Percentiles rank a stretch among this genome's conserved stretches.
Evolutionary conservation across 164 flowering plant species (phyloP).

Genomic region (Saururus chinensis): DNA sequence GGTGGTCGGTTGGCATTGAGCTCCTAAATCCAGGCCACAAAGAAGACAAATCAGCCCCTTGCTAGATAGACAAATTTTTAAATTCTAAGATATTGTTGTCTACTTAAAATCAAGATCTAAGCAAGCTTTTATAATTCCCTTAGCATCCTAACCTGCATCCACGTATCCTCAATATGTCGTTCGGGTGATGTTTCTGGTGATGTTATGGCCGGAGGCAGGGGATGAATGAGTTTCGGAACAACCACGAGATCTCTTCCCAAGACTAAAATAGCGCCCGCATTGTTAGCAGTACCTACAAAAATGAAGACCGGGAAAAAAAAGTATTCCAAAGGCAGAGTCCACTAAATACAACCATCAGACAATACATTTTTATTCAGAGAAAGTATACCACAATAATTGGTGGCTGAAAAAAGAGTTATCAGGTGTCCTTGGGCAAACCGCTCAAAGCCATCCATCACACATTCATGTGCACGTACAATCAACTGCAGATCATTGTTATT

Average conservation of each 20-base stretch:
- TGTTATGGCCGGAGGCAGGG: constrained; percentile 87
- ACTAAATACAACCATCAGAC: too few species aligned
- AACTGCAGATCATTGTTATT: constrained; percentile 97
- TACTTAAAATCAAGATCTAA: too few species aligned
- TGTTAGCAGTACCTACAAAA: constrained; percentile 86
- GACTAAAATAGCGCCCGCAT: constrained; percentile 98
- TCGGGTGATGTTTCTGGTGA: constrained; percentile 94
- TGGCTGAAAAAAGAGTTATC: constrained; percentile 97
- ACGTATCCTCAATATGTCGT: constrained; percentile 88
- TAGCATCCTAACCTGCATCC: constrained; percentile 80
- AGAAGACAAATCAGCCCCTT: background rate
- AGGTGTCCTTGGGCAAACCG: constrained; percentile 99
- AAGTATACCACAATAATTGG: constrained; percentile 89
- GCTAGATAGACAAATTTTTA: background rate
- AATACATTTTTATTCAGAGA: too few species aligned
- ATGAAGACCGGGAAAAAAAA: background rate
- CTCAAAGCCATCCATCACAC: constrained; percentile 99
- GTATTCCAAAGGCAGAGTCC: background rate
- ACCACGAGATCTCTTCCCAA: constrained; percentile 98
- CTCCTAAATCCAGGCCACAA: constrained; percentile 39
- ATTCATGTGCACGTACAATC: constrained; percentile 98
- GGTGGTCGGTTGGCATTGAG: constrained; percentile 98
- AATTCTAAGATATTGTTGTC: too few species aligned
- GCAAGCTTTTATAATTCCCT: background rate
- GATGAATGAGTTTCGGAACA: constrained; percentile 98